Conservation (phyloP, 2,329 filamentous ascomycete genomes). For the Lasiodiplodia sp. region DNA sequence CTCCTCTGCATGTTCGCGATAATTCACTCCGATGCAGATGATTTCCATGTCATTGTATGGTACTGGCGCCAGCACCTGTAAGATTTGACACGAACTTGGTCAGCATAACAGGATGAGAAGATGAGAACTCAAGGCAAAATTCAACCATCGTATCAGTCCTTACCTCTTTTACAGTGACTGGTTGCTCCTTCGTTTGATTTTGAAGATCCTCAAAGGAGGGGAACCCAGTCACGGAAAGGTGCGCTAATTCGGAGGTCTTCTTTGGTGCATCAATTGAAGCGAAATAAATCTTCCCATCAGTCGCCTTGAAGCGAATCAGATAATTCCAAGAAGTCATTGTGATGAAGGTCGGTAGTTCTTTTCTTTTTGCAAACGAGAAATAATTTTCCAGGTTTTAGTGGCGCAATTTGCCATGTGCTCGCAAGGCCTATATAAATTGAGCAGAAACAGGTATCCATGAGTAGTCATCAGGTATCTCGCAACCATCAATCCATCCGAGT, state of each 20-base stretch:
- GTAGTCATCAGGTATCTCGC: neutral
- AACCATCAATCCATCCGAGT: neutral
- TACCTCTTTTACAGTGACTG: neutral
- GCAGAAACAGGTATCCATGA: neutral
- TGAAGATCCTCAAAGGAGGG: neutral
- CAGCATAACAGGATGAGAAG: neutral
- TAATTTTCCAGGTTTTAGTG: neutral
- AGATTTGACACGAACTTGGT: neutral
- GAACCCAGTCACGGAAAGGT: neutral
- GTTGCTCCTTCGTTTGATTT: neutral
- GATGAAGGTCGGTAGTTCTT: neutral
- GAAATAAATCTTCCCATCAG: neutral
- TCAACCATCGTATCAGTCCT: neutral
- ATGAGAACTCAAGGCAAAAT: neutral
- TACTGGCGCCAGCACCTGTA: conserved; percentile 6
- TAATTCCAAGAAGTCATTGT: neutral
- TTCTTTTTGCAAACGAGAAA: neutral
- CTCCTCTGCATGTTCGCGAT: conserved; percentile 1
- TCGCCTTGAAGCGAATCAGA: neutral
- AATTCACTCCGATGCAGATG: conserved; percentile 6
- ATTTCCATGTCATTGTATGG: conserved; percentile 35
- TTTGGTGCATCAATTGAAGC: neutral
- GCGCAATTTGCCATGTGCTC: neutral
- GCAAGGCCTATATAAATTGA: neutral
- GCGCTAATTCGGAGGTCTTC: neutral